phyloP scores from a whole-genome alignment of 768 basidiomycete genomes.

The Suillus decipiens region DNA sequence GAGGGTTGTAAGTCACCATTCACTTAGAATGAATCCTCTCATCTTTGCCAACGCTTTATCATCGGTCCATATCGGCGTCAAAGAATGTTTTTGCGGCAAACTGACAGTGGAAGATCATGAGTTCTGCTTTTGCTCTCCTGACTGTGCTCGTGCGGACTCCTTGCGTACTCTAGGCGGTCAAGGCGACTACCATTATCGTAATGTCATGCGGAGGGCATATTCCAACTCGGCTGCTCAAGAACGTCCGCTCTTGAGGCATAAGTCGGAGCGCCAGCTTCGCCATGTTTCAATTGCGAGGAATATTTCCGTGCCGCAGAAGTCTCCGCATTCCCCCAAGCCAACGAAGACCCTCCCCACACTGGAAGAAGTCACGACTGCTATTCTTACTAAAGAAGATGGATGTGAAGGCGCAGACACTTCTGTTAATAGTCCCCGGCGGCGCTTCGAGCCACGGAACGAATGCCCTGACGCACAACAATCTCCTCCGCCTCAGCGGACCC shows the following conservation, averaged over 20 bases:
- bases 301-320: background rate
- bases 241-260: constrained; percentile 15
- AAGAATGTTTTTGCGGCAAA: constrained; percentile 28
- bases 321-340: background rate
- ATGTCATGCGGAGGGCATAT: constrained; percentile 19
- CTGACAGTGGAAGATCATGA: constrained; percentile 27
- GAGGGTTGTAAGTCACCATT: background rate
- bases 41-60: constrained; percentile 13
- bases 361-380: constrained; percentile 19
- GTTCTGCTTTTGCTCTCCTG: constrained; percentile 29
- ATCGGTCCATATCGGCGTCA: constrained; percentile 13
- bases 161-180: constrained; percentile 25
- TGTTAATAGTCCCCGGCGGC: constrained; percentile 5
- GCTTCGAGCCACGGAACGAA: constrained; percentile 10
- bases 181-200: constrained; percentile 28
- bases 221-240: constrained; percentile 5
- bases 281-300: background rate
- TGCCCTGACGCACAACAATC: background rate
- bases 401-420: constrained; percentile 6
- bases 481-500: constrained; percentile 11
- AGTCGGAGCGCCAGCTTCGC: constrained; percentile 16
- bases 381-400: constrained; percentile 12
- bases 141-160: constrained; percentile 30
- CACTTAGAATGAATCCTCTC: background rate
- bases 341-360: constrained; percentile 17